phyloP scores from a whole-genome alignment of 176 grass and related monocot genomes.

The Avena eriantha region DNA sequence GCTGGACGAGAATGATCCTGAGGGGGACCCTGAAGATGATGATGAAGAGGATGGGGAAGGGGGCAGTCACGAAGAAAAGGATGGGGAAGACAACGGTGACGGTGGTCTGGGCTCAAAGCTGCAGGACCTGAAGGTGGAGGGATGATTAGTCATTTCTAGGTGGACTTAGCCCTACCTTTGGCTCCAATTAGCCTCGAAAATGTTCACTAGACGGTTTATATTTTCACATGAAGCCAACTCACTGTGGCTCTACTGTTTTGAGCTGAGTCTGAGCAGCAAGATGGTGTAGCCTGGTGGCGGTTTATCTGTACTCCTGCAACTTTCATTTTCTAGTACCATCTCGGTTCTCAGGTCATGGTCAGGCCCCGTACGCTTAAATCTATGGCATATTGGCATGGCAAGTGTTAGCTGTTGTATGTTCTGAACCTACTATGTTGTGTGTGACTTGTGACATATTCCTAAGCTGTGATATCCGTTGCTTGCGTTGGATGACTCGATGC shows the following conservation, averaged over 20 bases:
- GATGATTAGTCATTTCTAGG: constrained; percentile 33
- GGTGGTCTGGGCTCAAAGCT: constrained; percentile 61
- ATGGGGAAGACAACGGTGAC: neutral
- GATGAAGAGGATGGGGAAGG: constrained; percentile 48
- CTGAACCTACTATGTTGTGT: neutral
- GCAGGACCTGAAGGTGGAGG: constrained; percentile 65
- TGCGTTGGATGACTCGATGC: neutral
- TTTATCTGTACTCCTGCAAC: constrained; percentile 26
- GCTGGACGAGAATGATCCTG: constrained; percentile 75
- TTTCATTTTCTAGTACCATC: neutral
- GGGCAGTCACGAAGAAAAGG: constrained; percentile 39
- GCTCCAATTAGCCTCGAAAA: neutral
- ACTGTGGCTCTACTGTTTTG: constrained; percentile 36
- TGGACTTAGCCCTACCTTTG: constrained; percentile 20
- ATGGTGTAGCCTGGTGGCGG: neutral
- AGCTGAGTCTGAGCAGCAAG: constrained; percentile 5
- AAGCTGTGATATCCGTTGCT: neutral
- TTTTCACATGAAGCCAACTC: neutral
- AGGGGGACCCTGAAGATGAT: constrained; percentile 54
- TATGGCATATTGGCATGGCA: neutral
- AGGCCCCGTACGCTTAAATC: neutral
- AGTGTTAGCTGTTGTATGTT: neutral
- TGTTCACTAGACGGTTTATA: neutral
- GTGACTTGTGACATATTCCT: neutral
- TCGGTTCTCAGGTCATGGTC: neutral